phyloP scores from a whole-genome alignment of 1,284 basidiomycete genomes.

The Takashimella tepidaria region DNA sequence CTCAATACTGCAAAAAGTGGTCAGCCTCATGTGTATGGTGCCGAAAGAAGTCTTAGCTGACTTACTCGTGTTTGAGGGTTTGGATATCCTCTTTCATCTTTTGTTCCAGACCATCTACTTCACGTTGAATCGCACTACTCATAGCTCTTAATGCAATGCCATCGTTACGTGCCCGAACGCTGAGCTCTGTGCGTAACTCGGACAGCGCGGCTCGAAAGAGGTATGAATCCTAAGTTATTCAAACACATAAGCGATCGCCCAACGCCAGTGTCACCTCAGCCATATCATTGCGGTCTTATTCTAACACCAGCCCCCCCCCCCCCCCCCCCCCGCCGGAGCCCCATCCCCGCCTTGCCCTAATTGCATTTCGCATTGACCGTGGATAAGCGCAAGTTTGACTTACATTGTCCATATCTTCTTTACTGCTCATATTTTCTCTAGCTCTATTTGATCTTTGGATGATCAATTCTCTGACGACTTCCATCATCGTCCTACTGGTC shows the following conservation, averaged over 20 bases:
- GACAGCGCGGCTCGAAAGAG: constrained; percentile 89
- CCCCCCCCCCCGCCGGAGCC: no score
- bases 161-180: constrained; percentile 78
- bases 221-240: constrained; percentile 72
- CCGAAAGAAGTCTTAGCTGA: neutral
- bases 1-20: constrained; percentile 57
- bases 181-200: constrained; percentile 82
- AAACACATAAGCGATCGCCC: no score
- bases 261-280: neutral
- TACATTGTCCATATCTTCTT: constrained; percentile 87
- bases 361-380: neutral
- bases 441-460: constrained; percentile 71
- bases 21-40: neutral
- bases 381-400: constrained; percentile 35
- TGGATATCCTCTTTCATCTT: constrained; percentile 93
- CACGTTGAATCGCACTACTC: constrained; percentile 71
- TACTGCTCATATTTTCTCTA: constrained; percentile 65
- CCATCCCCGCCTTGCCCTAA: neutral
- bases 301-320: no score
- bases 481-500: constrained; percentile 74
- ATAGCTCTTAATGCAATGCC: constrained; percentile 71
- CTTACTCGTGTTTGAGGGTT: constrained; percentile 58
- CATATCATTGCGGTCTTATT: no score
- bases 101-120: constrained; percentile 78
- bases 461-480: constrained; percentile 73